These are phyloP conservation scores for Pseudopyrenochaeta lycopersici DNA, from an alignment of 2,329 filamentous ascomycete genomes.

Conservation along the genomic window DNA sequence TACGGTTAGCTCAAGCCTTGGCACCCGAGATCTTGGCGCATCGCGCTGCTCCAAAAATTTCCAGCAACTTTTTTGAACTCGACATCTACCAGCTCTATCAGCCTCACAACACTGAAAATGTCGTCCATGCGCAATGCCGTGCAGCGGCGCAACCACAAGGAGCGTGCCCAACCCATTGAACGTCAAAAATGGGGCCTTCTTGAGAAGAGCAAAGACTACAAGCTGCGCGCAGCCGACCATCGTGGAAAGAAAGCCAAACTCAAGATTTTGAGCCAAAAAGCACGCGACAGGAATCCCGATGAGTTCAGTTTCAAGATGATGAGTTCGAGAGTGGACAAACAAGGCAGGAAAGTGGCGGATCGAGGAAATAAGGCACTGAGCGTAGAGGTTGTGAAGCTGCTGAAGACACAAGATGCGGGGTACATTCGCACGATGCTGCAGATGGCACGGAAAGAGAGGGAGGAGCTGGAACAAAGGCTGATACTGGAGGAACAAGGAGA, in stretches of 20 bases:
- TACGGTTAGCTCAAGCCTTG: not conserved
- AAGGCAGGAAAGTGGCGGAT: slow-evolving; percentile 52
- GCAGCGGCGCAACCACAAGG: slow-evolving; percentile 84
- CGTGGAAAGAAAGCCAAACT: slow-evolving; percentile 69
- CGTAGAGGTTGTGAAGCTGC: slow-evolving; percentile 67
- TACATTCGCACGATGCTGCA: slow-evolving; percentile 68
- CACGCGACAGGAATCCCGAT: slow-evolving; percentile 69
- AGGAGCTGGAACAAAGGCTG: slow-evolving; percentile 55
- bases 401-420: slow-evolving; percentile 72
- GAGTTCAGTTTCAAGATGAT: slow-evolving; percentile 74
- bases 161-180: slow-evolving; percentile 86
- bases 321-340: slow-evolving; percentile 58
- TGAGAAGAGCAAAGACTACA: slow-evolving; percentile 91
- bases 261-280: slow-evolving; percentile 67
- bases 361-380: slow-evolving; percentile 59
- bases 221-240: slow-evolving; percentile 71
- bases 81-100: not conserved
- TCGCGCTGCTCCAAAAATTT: not conserved
- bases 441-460: slow-evolving; percentile 62
- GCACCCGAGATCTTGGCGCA: slow-evolving; percentile 2
- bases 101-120: slow-evolving; percentile 27
- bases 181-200: slow-evolving; percentile 88
- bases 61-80: not conserved
- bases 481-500: slow-evolving; percentile 49
- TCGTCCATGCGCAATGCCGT: slow-evolving; percentile 50